Evolutionary conservation across 2,329 filamentous ascomycete genomes (phyloP).

Genomic region (Fusarium oxysporum): DNA sequence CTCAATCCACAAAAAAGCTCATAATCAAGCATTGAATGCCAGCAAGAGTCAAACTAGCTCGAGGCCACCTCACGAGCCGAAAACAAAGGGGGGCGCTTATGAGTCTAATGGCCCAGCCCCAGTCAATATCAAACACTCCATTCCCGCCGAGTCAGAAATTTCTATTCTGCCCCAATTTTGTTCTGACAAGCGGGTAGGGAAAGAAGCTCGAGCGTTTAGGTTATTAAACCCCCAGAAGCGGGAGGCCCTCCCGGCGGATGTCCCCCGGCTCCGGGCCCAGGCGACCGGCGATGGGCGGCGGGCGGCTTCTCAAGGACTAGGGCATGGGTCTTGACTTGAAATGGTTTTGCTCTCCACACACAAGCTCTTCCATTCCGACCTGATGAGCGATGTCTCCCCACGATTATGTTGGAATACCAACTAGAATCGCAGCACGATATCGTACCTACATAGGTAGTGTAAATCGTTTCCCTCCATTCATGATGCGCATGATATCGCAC

Average conservation of each 20-base stretch:
- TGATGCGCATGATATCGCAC: slow-evolving; percentile 27
- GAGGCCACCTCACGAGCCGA: slow-evolving; percentile 31
- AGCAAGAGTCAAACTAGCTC: slow-evolving; percentile 23
- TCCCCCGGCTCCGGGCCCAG: slow-evolving; percentile 35
- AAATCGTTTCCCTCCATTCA: slow-evolving; percentile 10
- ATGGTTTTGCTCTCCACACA: slow-evolving; percentile 31
- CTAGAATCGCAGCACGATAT: slow-evolving; percentile 5
- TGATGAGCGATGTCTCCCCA: slow-evolving; percentile 8
- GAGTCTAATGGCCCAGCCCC: slow-evolving; percentile 23
- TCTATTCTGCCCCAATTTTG: slow-evolving; percentile 35
- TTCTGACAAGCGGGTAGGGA: slow-evolving; percentile 34
- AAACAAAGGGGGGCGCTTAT: slow-evolving; percentile 23
- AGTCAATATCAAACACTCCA: slow-evolving; percentile 27
- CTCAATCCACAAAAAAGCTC: slow-evolving; percentile 30
- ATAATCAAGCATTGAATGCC: slow-evolving; percentile 25
- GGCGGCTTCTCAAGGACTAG: slow-evolving; percentile 28
- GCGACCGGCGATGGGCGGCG: slow-evolving; percentile 26
- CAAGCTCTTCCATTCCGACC: slow-evolving; percentile 13
- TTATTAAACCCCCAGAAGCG: slow-evolving; percentile 33
- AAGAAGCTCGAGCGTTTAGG: slow-evolving; percentile 38
- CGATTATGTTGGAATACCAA: slow-evolving; percentile 4
- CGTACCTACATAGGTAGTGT: slow-evolving; percentile 3
- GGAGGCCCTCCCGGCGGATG: slow-evolving; percentile 39
- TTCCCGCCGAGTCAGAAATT: slow-evolving; percentile 38
- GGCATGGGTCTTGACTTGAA: slow-evolving; percentile 30